phyloP scores from a whole-genome alignment of 768 basidiomycete species.

The Lactarius psammicola region DNA sequence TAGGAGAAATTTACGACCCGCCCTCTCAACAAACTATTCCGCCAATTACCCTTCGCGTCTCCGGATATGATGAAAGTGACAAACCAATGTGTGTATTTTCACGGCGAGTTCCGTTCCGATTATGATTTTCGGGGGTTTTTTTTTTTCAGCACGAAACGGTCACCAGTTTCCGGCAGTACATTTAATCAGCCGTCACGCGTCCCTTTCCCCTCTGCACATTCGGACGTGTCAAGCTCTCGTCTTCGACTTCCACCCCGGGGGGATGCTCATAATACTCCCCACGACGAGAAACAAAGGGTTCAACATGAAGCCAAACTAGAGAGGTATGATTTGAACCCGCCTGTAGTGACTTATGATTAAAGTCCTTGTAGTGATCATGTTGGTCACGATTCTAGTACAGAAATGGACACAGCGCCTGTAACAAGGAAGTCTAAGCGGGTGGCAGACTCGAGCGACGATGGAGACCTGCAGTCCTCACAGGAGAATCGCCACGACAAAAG shows the following conservation, averaged over 20 bases:
- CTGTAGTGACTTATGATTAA: background rate
- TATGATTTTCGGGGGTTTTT: background rate
- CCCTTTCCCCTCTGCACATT: background rate
- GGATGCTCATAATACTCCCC: background rate
- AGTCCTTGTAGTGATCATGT: constrained; percentile 1
- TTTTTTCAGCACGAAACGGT: constrained; percentile 10
- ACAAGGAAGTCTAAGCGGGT: constrained; percentile 25
- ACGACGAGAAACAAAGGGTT: constrained; percentile 1
- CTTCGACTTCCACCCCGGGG: constrained; percentile 1
- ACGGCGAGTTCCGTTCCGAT: background rate
- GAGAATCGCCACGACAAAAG: constrained; percentile 28
- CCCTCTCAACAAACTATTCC: constrained; percentile 2
- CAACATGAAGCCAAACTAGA: constrained; percentile 4
- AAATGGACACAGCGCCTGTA: constrained; percentile 9
- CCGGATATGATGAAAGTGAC: constrained; percentile 11
- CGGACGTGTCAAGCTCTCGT: constrained; percentile 4
- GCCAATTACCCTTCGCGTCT: constrained; percentile 21
- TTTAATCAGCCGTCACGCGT: constrained; percentile 4
- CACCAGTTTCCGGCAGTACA: background rate
- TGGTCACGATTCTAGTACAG: constrained; percentile 10
- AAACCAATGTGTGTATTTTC: constrained; percentile 8
- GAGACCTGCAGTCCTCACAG: constrained; percentile 21
- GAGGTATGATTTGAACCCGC: constrained; percentile 1
- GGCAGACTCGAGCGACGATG: constrained; percentile 28
- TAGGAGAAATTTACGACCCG: constrained; percentile 1